Base-by-base conservation (phyloP, 2,329 filamentous ascomycete genomes). In the Trichoderma polysporum region DNA sequence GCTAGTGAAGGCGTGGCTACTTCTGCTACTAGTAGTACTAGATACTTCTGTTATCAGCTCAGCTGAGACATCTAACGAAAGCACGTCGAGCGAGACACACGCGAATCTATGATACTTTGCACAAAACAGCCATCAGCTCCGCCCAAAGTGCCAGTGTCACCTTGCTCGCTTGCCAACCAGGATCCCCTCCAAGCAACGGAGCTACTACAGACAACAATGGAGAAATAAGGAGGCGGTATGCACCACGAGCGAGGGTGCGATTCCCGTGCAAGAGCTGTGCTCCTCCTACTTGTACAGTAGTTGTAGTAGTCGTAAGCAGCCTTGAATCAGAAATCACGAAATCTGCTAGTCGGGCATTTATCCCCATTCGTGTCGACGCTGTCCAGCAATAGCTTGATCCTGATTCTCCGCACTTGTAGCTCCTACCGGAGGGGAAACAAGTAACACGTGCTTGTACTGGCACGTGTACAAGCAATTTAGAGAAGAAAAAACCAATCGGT, bases 21-120 rank as follows among this genome's bases (percentile, higher is more conserved):
- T n/a, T n/a, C n/a, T n/a, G n/a, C n/a, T n/a, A n/a, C n/a, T n/a
- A n/a, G n/a, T n/a, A n/a, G n/a, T n/a, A n/a, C n/a, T n/a, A n/a
- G n/a, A n/a, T n/a, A n/a, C n/a, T n/a, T n/a, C n/a, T n/a, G n/a
- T n/a, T n/a, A n/a, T n/a, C n/a, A n/a, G n/a, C n/a, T 54, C 52
- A 54, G 31, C 52, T 54, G 52, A 54, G 52, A 54, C 52, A 54
- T 54, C 29, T 35, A n/a, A n/a, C n/a, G n/a, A n/a, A n/a, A n/a
- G n/a, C n/a, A n/a, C n/a, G n/a, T n/a, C n/a, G n/a, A n/a, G n/a
- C n/a, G n/a, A n/a, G n/a, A n/a, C n/a, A n/a, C n/a, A n/a, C n/a
- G n/a, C n/a, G n/a, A n/a, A n/a, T n/a, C n/a, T n/a, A n/a, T n/a
- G n/a, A n/a, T n/a, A n/a, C n/a, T n/a, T n/a, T n/a, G n/a, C n/a